A percentile compares a stretch with the other conserved stretches of the same genome.
Conservation (phyloP, 805 yeast genomes). For the Zygoascus biomembranicola region DNA sequence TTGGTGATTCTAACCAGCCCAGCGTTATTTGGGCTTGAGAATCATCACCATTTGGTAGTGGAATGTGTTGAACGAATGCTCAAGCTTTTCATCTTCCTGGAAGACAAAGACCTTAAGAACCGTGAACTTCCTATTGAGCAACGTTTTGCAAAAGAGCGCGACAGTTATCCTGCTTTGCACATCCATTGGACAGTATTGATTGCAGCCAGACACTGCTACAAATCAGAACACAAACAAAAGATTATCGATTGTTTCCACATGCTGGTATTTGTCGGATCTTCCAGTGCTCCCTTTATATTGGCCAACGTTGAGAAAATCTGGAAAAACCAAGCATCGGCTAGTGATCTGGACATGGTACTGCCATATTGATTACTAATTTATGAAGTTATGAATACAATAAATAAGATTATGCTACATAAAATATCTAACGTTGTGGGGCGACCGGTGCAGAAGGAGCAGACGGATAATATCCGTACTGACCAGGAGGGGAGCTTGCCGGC, state of each 20-base stretch:
- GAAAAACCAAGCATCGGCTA: not conserved
- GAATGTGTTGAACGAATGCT: not conserved
- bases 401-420: not conserved
- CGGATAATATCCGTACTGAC: not conserved
- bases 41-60: not conserved
- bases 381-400: not conserved
- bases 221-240: not conserved
- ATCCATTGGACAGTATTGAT: not conserved
- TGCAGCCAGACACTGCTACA: not conserved
- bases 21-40: not conserved
- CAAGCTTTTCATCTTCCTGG: not conserved
- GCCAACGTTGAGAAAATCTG: not conserved
- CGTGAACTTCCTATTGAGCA: not conserved
- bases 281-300: not conserved
- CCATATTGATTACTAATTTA: not conserved
- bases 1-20: not conserved
- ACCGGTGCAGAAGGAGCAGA: not conserved
- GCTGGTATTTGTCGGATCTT: slow-evolving; percentile 1
- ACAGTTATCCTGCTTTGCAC: not conserved
- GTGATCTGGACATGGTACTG: not conserved
- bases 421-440: not conserved
- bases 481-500: not conserved
- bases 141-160: not conserved
- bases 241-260: not conserved
- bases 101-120: not conserved